Percentiles rank a stretch among this genome's conserved stretches.
Conservation (phyloP, 305 asterid species). For the Fraxinus platypoda region DNA sequence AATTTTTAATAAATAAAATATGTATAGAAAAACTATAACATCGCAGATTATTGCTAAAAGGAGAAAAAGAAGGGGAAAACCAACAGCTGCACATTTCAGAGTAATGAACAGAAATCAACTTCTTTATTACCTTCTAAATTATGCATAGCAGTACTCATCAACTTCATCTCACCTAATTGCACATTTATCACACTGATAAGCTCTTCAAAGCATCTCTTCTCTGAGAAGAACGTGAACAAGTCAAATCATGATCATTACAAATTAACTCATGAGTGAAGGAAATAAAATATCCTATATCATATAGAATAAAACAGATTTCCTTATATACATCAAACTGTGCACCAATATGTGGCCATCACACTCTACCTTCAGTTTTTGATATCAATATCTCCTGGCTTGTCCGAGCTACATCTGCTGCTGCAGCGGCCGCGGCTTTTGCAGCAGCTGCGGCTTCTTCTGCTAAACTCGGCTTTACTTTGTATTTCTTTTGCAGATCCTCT, state of each 20-base stretch:
- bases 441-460: constrained; percentile 89
- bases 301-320: constrained; percentile 2
- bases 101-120: constrained; percentile 18
- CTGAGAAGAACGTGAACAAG: constrained; percentile 44
- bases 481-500: constrained; percentile 35
- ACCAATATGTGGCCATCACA: constrained; percentile 7
- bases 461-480: constrained; percentile 47
- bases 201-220: constrained; percentile 80
- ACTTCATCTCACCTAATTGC: constrained; percentile 89
- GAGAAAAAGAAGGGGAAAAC: constrained; percentile 1
- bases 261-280: not conserved
- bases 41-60: not conserved
- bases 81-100: not conserved
- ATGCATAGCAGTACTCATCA: constrained; percentile 66
- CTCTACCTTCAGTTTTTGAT: constrained; percentile 70
- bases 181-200: constrained; percentile 64
- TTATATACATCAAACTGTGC: not conserved
- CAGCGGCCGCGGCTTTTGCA: constrained; percentile 90
- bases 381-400: constrained; percentile 83
- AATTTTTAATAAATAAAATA: not conserved
- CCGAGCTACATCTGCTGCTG: constrained; percentile 92
- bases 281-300: not conserved
- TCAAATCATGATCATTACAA: not conserved
- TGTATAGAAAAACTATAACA: not conserved
- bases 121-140: constrained; percentile 62